These are phyloP conservation scores for Phytomonas serpens DNA, from an alignment of 208 protist species.

Conservation along the genomic window DNA sequence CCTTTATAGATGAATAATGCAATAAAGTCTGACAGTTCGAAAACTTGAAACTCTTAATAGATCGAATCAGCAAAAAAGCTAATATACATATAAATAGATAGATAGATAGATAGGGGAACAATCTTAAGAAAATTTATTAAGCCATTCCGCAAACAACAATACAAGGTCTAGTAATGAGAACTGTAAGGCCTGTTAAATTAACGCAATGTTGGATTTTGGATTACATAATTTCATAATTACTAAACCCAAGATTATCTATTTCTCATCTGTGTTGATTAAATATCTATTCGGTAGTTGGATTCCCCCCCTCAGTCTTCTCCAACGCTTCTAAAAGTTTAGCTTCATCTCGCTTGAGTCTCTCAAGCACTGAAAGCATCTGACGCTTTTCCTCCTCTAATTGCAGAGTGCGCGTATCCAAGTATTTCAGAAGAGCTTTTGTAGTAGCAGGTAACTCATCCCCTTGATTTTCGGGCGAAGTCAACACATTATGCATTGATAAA, in stretches of 20 bases:
- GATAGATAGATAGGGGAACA: not conserved
- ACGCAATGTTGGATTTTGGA: not conserved
- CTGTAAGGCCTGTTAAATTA: not conserved
- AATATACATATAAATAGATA: not conserved
- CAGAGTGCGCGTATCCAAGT: conserved; percentile 26
- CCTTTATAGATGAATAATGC: not conserved
- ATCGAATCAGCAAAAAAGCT: not conserved
- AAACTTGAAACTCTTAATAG: not conserved
- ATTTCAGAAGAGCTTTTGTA: conserved; percentile 11
- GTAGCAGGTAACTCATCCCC: not conserved
- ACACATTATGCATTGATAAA: not conserved
- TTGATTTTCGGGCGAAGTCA: not conserved
- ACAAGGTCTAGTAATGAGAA: not conserved
- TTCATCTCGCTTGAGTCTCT: not conserved
- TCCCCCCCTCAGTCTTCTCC: not conserved
- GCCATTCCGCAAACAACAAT: not conserved
- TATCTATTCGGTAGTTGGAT: not conserved
- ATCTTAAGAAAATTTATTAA: not conserved
- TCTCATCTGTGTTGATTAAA: not conserved
- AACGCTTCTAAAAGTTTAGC: not conserved
- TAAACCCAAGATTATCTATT: not conserved
- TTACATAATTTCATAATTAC: not conserved
- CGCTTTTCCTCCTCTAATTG: conserved; percentile 42
- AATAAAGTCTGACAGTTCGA: not conserved
- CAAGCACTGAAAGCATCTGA: conserved; percentile 18